A percentile compares a stretch with the other conserved stretches of the same genome.
These are phyloP conservation scores for Cyclotella kingstonii DNA, from an alignment of 108 stramenopile genomes.

Conservation along the genomic window DNA sequence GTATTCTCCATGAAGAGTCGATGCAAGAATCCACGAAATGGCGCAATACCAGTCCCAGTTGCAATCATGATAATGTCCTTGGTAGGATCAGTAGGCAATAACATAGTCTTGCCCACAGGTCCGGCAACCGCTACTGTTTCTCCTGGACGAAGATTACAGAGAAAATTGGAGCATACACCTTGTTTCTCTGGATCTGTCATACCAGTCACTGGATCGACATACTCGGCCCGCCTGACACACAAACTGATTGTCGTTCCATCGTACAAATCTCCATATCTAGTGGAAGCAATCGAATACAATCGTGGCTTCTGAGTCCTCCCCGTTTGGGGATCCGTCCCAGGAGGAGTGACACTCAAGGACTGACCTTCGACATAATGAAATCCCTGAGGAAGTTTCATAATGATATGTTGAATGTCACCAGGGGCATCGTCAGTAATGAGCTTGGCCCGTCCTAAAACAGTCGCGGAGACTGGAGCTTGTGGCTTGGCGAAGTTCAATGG, in stretches of 20 bases:
- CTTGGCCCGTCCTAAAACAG: constrained; percentile 62
- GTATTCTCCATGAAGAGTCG: constrained; percentile 85
- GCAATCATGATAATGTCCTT: constrained; percentile 88
- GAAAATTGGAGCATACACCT: constrained; percentile 79
- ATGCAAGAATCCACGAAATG: constrained; percentile 84
- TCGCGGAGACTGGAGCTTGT: constrained; percentile 62
- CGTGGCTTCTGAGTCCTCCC: constrained; percentile 76
- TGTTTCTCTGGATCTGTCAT: constrained; percentile 58
- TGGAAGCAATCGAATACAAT: constrained; percentile 84
- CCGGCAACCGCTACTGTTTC: constrained; percentile 67
- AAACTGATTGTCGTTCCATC: constrained; percentile 77
- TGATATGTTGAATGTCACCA: constrained; percentile 84
- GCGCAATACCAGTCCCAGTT: constrained; percentile 89
- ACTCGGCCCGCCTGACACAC: constrained; percentile 88
- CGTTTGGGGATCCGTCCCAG: constrained; percentile 49
- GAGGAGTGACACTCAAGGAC: constrained; percentile 78
- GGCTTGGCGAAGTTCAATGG: constrained; percentile 75
- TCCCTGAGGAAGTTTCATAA: constrained; percentile 65
- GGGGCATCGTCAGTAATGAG: constrained; percentile 75
- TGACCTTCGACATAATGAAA: constrained; percentile 90
- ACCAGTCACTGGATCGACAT: constrained; percentile 63
- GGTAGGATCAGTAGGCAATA: constrained; percentile 68
- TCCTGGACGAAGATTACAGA: constrained; percentile 68
- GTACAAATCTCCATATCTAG: constrained; percentile 81
- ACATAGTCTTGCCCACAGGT: constrained; percentile 87